phyloP scores from a whole-genome alignment of 1,284 basidiomycete genomes.

The Puccinia brachypodii region DNA sequence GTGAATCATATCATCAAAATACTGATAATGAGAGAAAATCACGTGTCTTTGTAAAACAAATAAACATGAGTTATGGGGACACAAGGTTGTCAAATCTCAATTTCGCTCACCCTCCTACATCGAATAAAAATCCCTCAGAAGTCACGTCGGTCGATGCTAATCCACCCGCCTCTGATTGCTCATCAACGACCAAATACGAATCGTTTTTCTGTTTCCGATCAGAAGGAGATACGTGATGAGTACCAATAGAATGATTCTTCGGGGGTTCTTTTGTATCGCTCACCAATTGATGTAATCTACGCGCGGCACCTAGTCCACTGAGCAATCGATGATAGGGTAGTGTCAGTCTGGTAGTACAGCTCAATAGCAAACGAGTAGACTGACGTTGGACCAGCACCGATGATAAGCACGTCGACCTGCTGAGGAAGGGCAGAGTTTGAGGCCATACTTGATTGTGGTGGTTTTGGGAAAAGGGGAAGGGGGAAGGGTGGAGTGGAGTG shows the following conservation, averaged over 20 bases:
- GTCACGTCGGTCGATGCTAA: constrained; percentile 62
- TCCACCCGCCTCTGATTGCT: constrained; percentile 60
- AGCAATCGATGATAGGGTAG: constrained; percentile 21
- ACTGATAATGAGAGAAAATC: constrained; percentile 63
- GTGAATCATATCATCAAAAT: constrained; percentile 62
- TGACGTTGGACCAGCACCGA: constrained; percentile 58
- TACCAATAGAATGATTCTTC: no score
- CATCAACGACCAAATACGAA: constrained; percentile 60
- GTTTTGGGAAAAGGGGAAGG: neutral
- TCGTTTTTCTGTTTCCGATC: constrained; percentile 56
- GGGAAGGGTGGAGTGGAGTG: neutral
- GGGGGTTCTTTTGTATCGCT: neutral
- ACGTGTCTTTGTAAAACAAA: constrained; percentile 59
- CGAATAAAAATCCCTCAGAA: constrained; percentile 62
- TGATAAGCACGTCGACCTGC: constrained; percentile 57
- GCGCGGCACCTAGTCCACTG: constrained; percentile 26
- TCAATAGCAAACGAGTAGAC: neutral
- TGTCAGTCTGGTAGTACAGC: no score
- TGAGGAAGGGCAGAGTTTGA: neutral
- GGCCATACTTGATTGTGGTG: neutral
- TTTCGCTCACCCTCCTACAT: constrained; percentile 58
- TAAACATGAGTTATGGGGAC: neutral
- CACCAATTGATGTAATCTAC: constrained; percentile 39
- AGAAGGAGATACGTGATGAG: neutral
- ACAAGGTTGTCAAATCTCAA: neutral